A percentile compares a stretch with the other conserved stretches of the same genome.
phyloP scores from a whole-genome alignment of 1,284 basidiomycete species.

The Anthracocystis walkeri region DNA sequence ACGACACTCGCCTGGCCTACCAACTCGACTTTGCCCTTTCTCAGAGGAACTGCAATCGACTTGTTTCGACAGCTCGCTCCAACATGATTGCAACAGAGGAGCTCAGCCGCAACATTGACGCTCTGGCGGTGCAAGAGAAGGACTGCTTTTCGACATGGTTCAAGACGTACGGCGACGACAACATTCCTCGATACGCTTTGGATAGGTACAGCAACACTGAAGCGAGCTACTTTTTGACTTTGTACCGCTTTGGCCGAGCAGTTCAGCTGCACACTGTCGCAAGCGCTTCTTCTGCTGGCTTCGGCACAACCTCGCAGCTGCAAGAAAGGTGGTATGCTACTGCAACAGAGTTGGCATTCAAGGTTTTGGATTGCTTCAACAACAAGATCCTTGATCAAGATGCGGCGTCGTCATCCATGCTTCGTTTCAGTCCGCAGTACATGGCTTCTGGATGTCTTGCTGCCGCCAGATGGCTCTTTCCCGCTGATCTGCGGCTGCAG shows the following conservation, averaged over 20 bases:
- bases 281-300: not conserved
- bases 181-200: conserved; percentile 27
- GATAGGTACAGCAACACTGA: conserved; percentile 35
- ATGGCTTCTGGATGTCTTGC: conserved; percentile 28
- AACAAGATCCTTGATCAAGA: conserved; percentile 30
- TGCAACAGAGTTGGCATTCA: conserved; percentile 28
- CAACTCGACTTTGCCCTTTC: conserved; percentile 35
- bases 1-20: conserved; percentile 37
- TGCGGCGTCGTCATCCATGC: conserved; percentile 17
- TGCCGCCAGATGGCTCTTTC: conserved; percentile 26
- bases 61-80: conserved; percentile 2
- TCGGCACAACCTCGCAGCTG: conserved; percentile 3
- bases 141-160: conserved; percentile 30
- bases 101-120: conserved; percentile 13
- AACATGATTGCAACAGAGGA: conserved; percentile 1
- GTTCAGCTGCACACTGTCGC: conserved; percentile 10
- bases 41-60: conserved; percentile 22
- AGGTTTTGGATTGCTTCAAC: conserved; percentile 25
- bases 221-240: conserved; percentile 14
- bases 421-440: conserved; percentile 37
- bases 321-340: conserved; percentile 15
- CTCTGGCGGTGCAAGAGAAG: conserved; percentile 14
- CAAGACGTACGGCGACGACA: conserved; percentile 29
- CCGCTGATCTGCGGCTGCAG: not conserved
- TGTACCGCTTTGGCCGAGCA: conserved; percentile 24